A percentile compares a stretch with the other conserved stretches of the same genome.
Conservation (phyloP, 1,139 yeast species). For the Kodamaea fungicola region DNA sequence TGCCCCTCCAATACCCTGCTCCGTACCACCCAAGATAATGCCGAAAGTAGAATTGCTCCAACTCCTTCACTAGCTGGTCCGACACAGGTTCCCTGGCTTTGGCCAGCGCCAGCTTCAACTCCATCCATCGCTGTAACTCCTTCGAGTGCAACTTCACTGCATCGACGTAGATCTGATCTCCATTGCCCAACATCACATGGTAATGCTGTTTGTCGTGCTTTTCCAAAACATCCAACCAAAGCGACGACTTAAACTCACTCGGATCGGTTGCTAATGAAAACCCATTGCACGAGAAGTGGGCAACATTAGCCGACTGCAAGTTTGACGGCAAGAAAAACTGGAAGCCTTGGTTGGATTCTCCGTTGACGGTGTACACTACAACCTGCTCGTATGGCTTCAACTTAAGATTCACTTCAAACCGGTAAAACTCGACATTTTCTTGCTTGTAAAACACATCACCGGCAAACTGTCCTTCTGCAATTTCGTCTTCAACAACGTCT, state of each 20-base stretch:
- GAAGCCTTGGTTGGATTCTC: slow-evolving; percentile 32
- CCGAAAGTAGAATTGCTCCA: slow-evolving; percentile 62
- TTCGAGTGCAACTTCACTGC: slow-evolving; percentile 61
- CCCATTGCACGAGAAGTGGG: slow-evolving; percentile 91
- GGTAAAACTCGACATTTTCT: slow-evolving; percentile 54
- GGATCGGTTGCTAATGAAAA: slow-evolving; percentile 77
- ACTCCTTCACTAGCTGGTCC: slow-evolving; percentile 47
- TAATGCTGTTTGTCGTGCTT: slow-evolving; percentile 64
- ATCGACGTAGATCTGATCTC: slow-evolving; percentile 93
- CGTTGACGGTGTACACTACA: slow-evolving; percentile 58
- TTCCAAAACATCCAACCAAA: slow-evolving; percentile 82
- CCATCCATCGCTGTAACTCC: slow-evolving; percentile 60
- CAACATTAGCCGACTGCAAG: slow-evolving; percentile 67
- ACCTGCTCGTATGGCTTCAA: slow-evolving; percentile 52
- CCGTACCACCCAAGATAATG: slow-evolving; percentile 90
- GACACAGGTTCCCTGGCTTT: slow-evolving; percentile 42
- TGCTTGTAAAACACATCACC: slow-evolving; percentile 43
- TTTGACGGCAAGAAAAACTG: slow-evolving; percentile 58
- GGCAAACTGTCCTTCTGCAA: slow-evolving; percentile 42
- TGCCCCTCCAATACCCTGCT: slow-evolving; percentile 77
- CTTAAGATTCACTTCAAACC: slow-evolving; percentile 54
- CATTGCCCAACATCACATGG: slow-evolving; percentile 97
- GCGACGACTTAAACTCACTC: slow-evolving; percentile 59
- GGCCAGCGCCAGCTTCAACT: slow-evolving; percentile 44
- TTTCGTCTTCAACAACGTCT: slow-evolving; percentile 5